Evolutionary conservation across 2,329 filamentous ascomycete species (phyloP), one percentile per base, ranked within the genome.

Genomic region (Fusarium continuum): DNA sequence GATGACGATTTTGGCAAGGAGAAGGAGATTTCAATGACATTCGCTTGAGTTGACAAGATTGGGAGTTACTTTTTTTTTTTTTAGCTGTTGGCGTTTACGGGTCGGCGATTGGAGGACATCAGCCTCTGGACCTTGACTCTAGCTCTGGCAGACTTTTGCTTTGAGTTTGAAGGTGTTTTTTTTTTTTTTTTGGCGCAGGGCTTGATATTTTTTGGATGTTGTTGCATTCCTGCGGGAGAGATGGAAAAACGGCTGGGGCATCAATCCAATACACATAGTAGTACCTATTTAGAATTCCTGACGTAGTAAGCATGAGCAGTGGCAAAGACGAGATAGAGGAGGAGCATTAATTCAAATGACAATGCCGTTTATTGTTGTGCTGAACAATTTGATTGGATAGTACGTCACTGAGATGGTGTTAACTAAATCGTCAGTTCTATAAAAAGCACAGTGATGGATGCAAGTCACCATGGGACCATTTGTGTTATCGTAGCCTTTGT

Each of bases 1-100:
- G 88, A 91, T 38, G 85, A 89, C 25, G 85, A 90, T 47, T 90
- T 90, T 78, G 88, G 87, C 16, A 83, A 85, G 70, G 90, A 92
- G 75, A 86, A 87, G 73, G 90, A 92, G 75, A 91, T 94, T 63
- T 84, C 85, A 26, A 90, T 94, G 89, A 92, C 89, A 62, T 94
- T 94, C 85, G 91, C 89, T 75, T 91, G 48, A 61, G 36, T 32
- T 32, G 36, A 26, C 43, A 32, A 52, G 34, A 45, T 34, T 22
- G n/a, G 38, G 55, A 52, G 34, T 46, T 47, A 23, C 19, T 22
- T 53, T 52, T 35, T 20, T n/a, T 22, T 53, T 52, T 55, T 46
- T 48, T 16, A 40, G 45, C 47, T 43, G 4, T 34, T 20, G 61
- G 63, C 64, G 64, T 67, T 66, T 52, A 49, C 26, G 41, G 46